Evolutionary conservation across 2,329 filamentous ascomycete species (phyloP), one percentile per base, ranked within the genome.

Genomic region (Xylariaceae sp.): DNA sequence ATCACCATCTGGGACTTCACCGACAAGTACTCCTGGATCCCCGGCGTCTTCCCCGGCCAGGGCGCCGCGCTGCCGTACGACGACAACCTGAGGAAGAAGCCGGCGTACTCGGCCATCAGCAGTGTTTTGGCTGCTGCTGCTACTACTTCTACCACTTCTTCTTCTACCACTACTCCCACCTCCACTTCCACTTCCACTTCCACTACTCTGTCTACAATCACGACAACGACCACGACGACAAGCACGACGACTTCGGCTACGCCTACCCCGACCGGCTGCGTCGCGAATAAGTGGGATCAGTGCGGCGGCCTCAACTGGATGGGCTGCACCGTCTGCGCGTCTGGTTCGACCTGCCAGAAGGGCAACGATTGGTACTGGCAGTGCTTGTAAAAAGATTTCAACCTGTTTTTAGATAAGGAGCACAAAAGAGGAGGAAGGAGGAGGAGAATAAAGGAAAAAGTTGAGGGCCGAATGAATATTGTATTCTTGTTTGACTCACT

Each of bases 1-100:
- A 58, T 69, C 16, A 69, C 64, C 9, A 55, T 68, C 32, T 68
- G 65, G 66, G 59, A 61, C 50, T 66, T 61, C 43, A 59, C 59
- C 28, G 66, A 68, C 52, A 64, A 63, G 54, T 62, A 66, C 50
- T 59, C 54, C 34, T 67, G 65, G 65, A 53, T 68, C 27, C 65
- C 64, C 3, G 26, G 30, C 6, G 59, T 56, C 30, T 67, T 67
- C 53, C 23, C 44, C 16, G 64, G 65, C 21, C 34, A 55, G 18
- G 65, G 66, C 6, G 61, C 59, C 19, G 65, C 64, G 29, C 56
- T 60, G 12, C 46, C 65, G 40, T 67, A 61, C 48, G 57, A 66
- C 40, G 53, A 46, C 34, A 55, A 62, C 46, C 54, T 63, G 40
- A 48, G 43, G 39, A 59, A 60, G 53, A 67, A 69, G 57, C 53